These are phyloP conservation scores for Piromyces sp. DNA, from an alignment of 192 early-diverging fungal species.

Conservation along the genomic window DNA sequence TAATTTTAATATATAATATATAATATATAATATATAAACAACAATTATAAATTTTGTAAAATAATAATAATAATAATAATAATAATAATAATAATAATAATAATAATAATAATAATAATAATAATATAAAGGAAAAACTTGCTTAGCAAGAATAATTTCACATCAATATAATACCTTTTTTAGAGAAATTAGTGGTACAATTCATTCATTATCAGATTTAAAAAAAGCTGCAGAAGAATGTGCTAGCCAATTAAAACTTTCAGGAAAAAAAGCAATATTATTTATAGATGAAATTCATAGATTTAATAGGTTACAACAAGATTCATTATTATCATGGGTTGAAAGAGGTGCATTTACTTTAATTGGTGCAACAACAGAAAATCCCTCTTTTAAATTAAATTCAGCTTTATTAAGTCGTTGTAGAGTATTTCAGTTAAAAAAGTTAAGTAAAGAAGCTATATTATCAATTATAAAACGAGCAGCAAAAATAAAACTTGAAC, in stretches of 20 bases:
- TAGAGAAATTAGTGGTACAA: not conserved
- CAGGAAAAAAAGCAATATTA: not conserved
- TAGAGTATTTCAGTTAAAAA: constrained; percentile 54
- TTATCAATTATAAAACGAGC: constrained; percentile 41
- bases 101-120: not conserved
- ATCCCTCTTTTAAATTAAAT: constrained; percentile 71
- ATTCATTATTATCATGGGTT: not conserved
- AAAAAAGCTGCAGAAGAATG: not conserved
- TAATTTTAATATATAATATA: no score
- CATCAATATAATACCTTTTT: not conserved
- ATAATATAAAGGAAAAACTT: not conserved
- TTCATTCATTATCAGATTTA: not conserved
- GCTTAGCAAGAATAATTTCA: not conserved
- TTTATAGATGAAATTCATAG: not conserved
- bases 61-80: not conserved
- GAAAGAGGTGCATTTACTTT: not conserved
- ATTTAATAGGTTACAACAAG: not conserved
- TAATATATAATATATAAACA: not conserved
- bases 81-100: not conserved
- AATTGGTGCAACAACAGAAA: constrained; percentile 54
- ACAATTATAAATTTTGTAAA: not conserved
- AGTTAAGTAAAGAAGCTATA: constrained; percentile 39
- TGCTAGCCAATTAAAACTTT: not conserved
- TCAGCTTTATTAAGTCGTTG: constrained; percentile 62
- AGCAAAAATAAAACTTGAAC: constrained; percentile 22